Evolutionary conservation across 129 eudicot species (phyloP).

Genomic region (Silybum marianum): DNA sequence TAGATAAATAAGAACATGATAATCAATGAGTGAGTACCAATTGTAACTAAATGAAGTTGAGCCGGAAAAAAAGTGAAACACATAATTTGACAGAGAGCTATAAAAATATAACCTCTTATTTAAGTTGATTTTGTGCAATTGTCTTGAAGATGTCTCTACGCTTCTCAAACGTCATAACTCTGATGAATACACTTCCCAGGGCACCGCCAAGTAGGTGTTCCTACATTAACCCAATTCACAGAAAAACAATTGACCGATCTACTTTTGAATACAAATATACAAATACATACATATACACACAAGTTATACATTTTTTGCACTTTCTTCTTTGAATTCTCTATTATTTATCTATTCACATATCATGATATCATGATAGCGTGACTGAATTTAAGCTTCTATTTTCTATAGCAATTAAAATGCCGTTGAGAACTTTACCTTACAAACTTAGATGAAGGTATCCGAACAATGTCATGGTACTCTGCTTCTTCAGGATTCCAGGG

Average conservation of each 20-base stretch:
- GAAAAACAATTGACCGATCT: background rate
- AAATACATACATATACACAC: background rate
- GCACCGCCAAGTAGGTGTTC: conserved; percentile 68
- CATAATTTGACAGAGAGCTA: background rate
- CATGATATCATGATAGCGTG: background rate
- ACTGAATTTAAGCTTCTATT: background rate
- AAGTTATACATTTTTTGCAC: no score
- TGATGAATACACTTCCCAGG: conserved; percentile 43
- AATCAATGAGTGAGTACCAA: no score
- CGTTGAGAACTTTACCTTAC: no score
- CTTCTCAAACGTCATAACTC: conserved; percentile 49
- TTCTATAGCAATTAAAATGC: background rate
- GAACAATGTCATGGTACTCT: no score
- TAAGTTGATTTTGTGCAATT: conserved; percentile 32
- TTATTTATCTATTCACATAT: no score
- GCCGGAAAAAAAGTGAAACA: no score
- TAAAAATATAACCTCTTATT: conserved; percentile 25
- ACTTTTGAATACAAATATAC: no score
- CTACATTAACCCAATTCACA: conserved; percentile 31
- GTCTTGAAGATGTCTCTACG: conserved; percentile 43
- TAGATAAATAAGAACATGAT: no score
- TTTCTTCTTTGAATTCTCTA: no score
- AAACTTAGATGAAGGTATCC: no score
- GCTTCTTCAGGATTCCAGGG: no score
- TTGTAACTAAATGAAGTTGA: no score